A percentile compares a stretch with the other conserved stretches of the same genome.
phyloP scores from a whole-genome alignment of 257 asterid genomes.

The Echium plantagineum region DNA sequence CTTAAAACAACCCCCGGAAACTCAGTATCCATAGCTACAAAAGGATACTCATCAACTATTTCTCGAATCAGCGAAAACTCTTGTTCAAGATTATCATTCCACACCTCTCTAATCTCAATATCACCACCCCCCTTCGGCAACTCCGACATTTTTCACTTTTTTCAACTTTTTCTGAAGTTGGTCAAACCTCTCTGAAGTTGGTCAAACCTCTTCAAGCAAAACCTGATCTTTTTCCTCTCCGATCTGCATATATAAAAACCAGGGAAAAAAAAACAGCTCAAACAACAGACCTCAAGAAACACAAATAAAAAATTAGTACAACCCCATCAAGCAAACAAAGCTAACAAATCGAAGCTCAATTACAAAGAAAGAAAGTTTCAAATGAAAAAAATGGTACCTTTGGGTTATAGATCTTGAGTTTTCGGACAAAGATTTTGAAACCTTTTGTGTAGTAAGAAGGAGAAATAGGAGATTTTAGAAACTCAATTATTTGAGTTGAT shows the following conservation, averaged over 20 bases:
- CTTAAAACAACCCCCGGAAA: background rate
- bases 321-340: background rate
- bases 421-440: background rate
- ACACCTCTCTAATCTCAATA: background rate
- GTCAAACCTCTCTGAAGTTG: background rate
- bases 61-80: background rate
- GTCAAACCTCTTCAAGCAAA: background rate
- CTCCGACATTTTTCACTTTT: background rate
- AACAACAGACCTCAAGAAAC: background rate
- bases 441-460: background rate
- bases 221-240: background rate
- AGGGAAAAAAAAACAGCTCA: no score
- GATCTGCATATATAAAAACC: background rate
- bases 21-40: background rate
- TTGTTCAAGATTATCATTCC: background rate
- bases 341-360: no score
- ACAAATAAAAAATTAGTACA: no score
- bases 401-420: background rate
- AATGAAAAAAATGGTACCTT: background rate
- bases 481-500: no score
- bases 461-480: background rate
- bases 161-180: background rate
- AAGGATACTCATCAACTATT: background rate
- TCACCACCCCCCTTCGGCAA: background rate
- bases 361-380: no score